Conservation (phyloP, 2,329 filamentous ascomycete species). For the Penicillium sp. region DNA sequence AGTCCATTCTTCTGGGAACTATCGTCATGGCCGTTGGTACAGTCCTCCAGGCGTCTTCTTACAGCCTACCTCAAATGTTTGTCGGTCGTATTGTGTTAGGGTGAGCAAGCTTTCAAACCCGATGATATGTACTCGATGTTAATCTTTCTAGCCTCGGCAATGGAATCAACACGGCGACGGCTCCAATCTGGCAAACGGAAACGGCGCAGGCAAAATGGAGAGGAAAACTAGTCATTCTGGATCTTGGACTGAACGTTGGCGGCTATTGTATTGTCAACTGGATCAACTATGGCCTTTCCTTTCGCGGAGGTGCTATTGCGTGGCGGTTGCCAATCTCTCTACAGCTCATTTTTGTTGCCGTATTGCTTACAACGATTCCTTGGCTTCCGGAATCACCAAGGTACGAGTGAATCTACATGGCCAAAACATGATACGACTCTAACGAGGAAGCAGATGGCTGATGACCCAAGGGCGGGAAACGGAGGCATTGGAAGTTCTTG, state of each 20-base stretch:
- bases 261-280: conserved; percentile 55
- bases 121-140: conserved; percentile 21
- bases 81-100: conserved; percentile 46
- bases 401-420: background rate
- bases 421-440: background rate
- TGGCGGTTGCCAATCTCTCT: conserved; percentile 53
- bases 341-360: conserved; percentile 53
- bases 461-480: conserved; percentile 40
- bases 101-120: conserved; percentile 42
- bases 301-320: conserved; percentile 41
- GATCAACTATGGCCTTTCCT: conserved; percentile 56
- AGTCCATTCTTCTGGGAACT: conserved; percentile 48
- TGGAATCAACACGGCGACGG: conserved; percentile 52
- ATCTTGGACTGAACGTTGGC: conserved; percentile 54
- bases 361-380: conserved; percentile 48
- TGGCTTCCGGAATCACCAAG: conserved; percentile 29
- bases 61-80: conserved; percentile 50
- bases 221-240: conserved; percentile 50
- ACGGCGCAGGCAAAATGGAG: conserved; percentile 48
- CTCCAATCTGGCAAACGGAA: conserved; percentile 55
- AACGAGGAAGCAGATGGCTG: conserved; percentile 1
- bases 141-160: conserved; percentile 8
- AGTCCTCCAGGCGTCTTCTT: conserved; percentile 51
- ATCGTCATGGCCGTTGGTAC: conserved; percentile 52
- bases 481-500: conserved; percentile 50